Conservation (phyloP, 805 yeast species). For the Barnettozyma populi region DNA sequence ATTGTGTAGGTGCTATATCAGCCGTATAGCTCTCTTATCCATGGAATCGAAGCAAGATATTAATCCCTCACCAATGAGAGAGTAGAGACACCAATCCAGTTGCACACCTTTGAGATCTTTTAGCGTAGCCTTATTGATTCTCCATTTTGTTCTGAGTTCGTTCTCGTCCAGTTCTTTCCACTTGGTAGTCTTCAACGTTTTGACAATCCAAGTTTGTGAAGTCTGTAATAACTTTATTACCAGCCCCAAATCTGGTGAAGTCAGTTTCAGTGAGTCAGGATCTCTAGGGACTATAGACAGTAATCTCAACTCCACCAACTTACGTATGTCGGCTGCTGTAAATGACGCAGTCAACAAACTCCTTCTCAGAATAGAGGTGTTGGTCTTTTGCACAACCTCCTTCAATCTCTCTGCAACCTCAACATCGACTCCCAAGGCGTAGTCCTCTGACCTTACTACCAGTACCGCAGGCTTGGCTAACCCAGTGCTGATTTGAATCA, state of each 20-base stretch:
- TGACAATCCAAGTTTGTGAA: conserved; percentile 41
- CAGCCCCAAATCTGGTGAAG: conserved; percentile 48
- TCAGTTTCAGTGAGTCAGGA: conserved; percentile 33
- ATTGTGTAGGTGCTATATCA: background rate
- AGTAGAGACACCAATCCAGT: conserved; percentile 45
- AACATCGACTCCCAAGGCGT: conserved; percentile 6
- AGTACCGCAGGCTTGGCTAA: conserved; percentile 32
- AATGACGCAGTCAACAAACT: conserved; percentile 5
- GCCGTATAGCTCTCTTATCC: conserved; percentile 24
- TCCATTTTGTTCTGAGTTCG: conserved; percentile 40
- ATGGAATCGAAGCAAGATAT: conserved; percentile 49
- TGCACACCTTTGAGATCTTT: conserved; percentile 47
- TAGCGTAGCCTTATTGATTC: conserved; percentile 36
- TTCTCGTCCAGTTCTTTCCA: conserved; percentile 41
- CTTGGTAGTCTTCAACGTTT: conserved; percentile 31
- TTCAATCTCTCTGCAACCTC: conserved; percentile 4
- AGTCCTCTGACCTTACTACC: conserved; percentile 26
- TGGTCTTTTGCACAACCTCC: background rate
- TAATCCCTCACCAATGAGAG: conserved; percentile 46
- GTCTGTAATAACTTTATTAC: conserved; percentile 38
- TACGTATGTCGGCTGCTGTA: conserved; percentile 23
- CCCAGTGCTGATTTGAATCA: conserved; percentile 29
- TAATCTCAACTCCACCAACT: conserved; percentile 36
- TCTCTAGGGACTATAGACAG: conserved; percentile 39
- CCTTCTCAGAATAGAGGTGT: background rate